Base-by-base conservation (phyloP, 2,329 filamentous ascomycete genomes). In the Diaporthe citriasiana region DNA sequence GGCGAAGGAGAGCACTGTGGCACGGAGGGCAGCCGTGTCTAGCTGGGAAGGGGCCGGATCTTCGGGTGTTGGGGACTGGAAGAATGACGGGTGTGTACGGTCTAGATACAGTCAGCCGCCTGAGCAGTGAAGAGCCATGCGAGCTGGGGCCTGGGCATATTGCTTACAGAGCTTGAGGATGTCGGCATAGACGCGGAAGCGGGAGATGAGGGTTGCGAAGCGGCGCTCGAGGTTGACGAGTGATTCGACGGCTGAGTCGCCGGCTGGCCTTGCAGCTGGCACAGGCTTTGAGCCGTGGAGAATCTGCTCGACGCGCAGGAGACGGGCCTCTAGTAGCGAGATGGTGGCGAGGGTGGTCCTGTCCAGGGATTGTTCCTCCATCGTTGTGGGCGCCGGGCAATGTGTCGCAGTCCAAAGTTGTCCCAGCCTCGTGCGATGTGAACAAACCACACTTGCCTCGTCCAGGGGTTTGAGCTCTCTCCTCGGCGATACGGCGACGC, bases 151-250 rank as follows among this genome's bases (percentile, higher is more conserved):
- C 8, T 38, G 33, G 30, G 30, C 35, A 15, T 69, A 63, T 9
- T 4, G 79, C 88, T 30, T 85, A 91, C 90, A 90, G 35, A 92
- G 89, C 78, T 88, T 89, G 50, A 92, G 83, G 9, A 92, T 84
- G 77, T 92, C 89, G 38, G 85, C 86, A 76, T 91, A 91, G 71
- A 90, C 88, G 66, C 89, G 87, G 45, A 89, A 82, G 70, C 85
- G 84, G 40, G 87, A 87, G 8, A 88, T 77, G 9, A 91, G 83
- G 42, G 81, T 79, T 19, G 84, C 82, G 78, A 91, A 89, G 35
- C 89, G 88, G 69, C 84, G 84, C 77, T 91, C 89, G 0, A 91
- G 84, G 51, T 88, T 84, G 72, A 84, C 84, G 55, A 91, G 81
- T 55, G 84, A 83, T 27, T 84, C 82, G 33, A 83, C 77, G 0